Evolutionary conservation across 108 stramenopile genomes (phyloP), one percentile per base, ranked within the genome.

Genomic region (Stephanodiscus minutulus): DNA sequence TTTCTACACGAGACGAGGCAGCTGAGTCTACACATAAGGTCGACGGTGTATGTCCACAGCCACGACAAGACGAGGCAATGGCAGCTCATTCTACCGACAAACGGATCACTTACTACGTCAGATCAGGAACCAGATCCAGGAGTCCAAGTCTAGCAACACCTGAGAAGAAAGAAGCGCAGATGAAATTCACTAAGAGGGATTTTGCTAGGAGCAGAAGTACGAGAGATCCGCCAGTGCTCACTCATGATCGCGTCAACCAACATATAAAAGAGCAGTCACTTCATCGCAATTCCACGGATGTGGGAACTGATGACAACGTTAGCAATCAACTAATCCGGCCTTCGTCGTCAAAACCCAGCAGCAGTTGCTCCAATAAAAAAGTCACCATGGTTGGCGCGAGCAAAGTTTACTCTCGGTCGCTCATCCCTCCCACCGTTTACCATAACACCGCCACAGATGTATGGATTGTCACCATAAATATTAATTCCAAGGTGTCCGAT

Each of bases 401-500:
- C 15, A 68, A 72, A 44, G 48, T 88, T 36, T 87, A 89, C 63
- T 79, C 90, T 3, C 82, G 93, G 29, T 87, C 80, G 18, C 83
- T 94, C 10, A 83, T 91, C 12, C 85, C 82, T 27, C 87, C 89
- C 11, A 90, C 87, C 9, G 89, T 94, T 10, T 88, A 90, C 61
- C 89, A 94, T 64, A 94, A 86, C 60, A 66, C 87, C n/a, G 85
- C 85, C 7, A 89, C 91, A 6, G 87, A 87, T 39, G 39, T 91
- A n/a, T 95, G 93, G 93, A 89, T 95, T 49, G 77, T 86, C 17
- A 92, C 93, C 0, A 89, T 95, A 62, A 89, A 88, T 56, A 95
- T 87, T 7, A 84, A 88, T 63, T 80, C 87, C 71, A 49, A 86
- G 79, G 11, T 82, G 80, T 31, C 84, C 83, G 72, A 80, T 72